phyloP scores from a whole-genome alignment of 768 basidiomycete genomes.

The Dioszegia crocea region DNA sequence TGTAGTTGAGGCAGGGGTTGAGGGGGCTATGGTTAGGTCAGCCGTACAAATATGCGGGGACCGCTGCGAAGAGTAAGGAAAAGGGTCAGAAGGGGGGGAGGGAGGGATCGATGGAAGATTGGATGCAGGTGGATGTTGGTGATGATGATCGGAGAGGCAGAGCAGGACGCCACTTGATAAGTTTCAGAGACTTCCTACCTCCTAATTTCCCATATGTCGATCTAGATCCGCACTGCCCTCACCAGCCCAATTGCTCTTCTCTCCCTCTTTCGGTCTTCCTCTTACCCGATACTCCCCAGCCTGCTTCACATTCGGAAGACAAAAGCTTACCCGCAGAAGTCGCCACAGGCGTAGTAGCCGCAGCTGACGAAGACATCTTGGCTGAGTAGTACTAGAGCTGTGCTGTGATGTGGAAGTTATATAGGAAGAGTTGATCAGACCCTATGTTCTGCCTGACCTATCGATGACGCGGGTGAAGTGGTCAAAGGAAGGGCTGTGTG shows the following conservation, averaged over 20 bases:
- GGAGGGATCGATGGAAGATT: background rate
- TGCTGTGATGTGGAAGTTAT: no score
- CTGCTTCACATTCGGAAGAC: no score
- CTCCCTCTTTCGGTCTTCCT: no score
- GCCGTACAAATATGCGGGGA: background rate
- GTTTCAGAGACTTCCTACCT: no score
- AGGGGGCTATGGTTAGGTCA: slow-evolving; percentile 12
- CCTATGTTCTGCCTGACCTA: background rate
- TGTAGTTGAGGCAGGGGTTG: slow-evolving; percentile 4
- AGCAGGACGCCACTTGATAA: no score
- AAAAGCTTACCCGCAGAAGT: slow-evolving; percentile 3
- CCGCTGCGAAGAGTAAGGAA: background rate
- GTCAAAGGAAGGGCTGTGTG: background rate
- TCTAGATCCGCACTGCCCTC: no score
- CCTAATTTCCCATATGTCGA: no score
- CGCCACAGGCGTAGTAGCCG: background rate
- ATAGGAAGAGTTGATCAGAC: no score
- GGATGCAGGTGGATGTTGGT: background rate
- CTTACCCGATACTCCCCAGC: no score
- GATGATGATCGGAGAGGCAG: background rate
- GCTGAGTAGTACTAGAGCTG: background rate
- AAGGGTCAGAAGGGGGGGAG: background rate
- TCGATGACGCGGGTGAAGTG: background rate
- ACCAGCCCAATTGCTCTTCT: no score
- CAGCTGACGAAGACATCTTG: slow-evolving; percentile 3